phyloP scores from a whole-genome alignment of 2,329 filamentous ascomycete species.

The Neocucurbitaria cava region DNA sequence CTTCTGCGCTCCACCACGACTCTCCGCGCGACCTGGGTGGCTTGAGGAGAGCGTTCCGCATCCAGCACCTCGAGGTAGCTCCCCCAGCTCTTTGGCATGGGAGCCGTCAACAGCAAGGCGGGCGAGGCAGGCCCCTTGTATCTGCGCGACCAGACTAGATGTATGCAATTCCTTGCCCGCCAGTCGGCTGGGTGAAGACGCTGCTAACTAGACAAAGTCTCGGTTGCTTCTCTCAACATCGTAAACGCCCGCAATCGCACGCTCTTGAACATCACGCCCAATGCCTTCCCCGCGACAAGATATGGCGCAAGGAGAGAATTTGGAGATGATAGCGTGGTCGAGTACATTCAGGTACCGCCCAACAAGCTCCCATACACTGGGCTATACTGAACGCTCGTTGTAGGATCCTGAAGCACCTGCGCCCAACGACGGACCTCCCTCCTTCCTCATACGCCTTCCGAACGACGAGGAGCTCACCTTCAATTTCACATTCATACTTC shows the following conservation, averaged over 20 bases:
- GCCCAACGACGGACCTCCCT: conserved; percentile 58
- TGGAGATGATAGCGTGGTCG: conserved; percentile 78
- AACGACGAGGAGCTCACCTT: conserved; percentile 94
- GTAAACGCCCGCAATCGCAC: conserved; percentile 80
- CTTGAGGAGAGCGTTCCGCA: conserved; percentile 23
- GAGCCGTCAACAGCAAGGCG: conserved; percentile 85
- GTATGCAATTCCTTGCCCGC: conserved; percentile 60
- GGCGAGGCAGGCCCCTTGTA: conserved; percentile 80
- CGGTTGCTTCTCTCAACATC: conserved; percentile 82
- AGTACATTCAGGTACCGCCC: conserved; percentile 83
- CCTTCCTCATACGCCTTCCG: conserved; percentile 83
- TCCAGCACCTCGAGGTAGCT: conserved; percentile 18
- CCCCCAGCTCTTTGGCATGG: conserved; percentile 66
- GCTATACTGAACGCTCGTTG: conserved; percentile 14
- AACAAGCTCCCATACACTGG: not conserved
- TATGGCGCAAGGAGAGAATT: conserved; percentile 74
- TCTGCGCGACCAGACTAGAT: conserved; percentile 88
- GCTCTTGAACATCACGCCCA: conserved; percentile 80
- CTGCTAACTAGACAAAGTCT: conserved; percentile 66
- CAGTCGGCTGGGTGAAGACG: conserved; percentile 4
- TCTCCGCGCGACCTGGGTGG: conserved; percentile 23
- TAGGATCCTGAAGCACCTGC: conserved; percentile 75
- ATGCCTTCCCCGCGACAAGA: conserved; percentile 84
- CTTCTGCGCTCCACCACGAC: conserved; percentile 28
- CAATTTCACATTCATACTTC: conserved; percentile 87